A percentile compares a stretch with the other conserved stretches of the same genome.
Conservation (phyloP, 495 filamentous ascomycete species). For the Geopyxis carbonaria region DNA sequence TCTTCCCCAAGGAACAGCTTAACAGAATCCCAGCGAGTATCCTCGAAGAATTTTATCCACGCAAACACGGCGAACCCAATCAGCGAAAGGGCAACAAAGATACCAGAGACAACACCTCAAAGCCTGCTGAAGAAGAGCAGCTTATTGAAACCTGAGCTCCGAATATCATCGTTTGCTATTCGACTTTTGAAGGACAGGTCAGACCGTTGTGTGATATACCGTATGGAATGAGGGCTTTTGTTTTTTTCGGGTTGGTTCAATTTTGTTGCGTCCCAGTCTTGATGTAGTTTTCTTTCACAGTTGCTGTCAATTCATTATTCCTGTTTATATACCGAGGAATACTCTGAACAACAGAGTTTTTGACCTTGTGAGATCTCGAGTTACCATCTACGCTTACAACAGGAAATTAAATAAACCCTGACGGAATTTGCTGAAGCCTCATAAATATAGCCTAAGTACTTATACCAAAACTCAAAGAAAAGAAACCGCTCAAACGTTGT, state of each 20-base stretch:
- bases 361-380: too few species aligned
- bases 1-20: conserved; percentile 92
- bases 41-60: conserved; percentile 79
- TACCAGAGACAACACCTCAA: conserved; percentile 49
- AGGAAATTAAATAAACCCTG: too few species aligned
- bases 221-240: not conserved
- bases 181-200: not conserved
- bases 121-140: conserved; percentile 38
- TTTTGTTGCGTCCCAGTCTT: not conserved
- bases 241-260: not conserved
- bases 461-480: too few species aligned
- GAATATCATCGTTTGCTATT: not conserved
- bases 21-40: conserved; percentile 84
- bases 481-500: too few species aligned
- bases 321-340: too few species aligned
- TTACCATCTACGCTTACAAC: too few species aligned
- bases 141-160: conserved; percentile 47
- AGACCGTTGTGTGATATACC: not conserved
- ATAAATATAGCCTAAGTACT: too few species aligned
- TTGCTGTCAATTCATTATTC: too few species aligned
- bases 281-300: not conserved
- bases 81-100: conserved; percentile 43
- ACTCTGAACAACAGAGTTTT: too few species aligned
- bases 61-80: conserved; percentile 42
- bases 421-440: too few species aligned